These are phyloP conservation scores for Somion occarium DNA, from an alignment of 1,284 basidiomycete species.

Conservation along the genomic window DNA sequence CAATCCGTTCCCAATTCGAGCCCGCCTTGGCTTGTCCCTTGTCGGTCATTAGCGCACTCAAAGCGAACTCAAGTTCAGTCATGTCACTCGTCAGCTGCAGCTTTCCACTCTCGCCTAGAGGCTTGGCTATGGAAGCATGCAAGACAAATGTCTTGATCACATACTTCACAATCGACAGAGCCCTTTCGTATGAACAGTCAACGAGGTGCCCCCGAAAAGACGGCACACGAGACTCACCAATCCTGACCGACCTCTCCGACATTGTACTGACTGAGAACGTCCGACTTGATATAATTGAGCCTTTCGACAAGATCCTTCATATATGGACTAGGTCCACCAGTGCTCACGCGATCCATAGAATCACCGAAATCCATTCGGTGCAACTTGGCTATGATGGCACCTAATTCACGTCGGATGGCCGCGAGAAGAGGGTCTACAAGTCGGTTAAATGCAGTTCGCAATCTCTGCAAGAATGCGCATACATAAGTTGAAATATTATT, in stretches of 20 bases:
- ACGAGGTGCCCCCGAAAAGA: too few relatives aligned
- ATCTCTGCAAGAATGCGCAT: conserved; percentile 51
- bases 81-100: conserved; percentile 91
- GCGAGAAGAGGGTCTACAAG: conserved; percentile 68
- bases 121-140: conserved; percentile 84
- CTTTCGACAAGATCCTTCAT: conserved; percentile 90
- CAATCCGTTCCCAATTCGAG: conserved; percentile 63
- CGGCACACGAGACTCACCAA: conserved; percentile 54
- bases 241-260: conserved; percentile 65
- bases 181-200: conserved; percentile 46
- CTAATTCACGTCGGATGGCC: conserved; percentile 76
- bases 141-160: conserved; percentile 83
- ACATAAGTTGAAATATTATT: background rate
- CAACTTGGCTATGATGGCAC: conserved; percentile 72
- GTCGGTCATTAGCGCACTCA: conserved; percentile 73
- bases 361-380: conserved; percentile 82
- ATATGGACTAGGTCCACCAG: conserved; percentile 75
- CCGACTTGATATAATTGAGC: conserved; percentile 71
- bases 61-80: conserved; percentile 90
- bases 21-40: conserved; percentile 54
- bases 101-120: conserved; percentile 85
- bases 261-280: conserved; percentile 67
- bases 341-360: conserved; percentile 55
- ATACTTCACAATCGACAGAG: conserved; percentile 62
- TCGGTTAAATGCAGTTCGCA: conserved; percentile 43